Evolutionary conservation across 2,329 filamentous ascomycete genomes (phyloP), one percentile per base, ranked within the genome.

Genomic region (Pseudogymnoascus sp.): DNA sequence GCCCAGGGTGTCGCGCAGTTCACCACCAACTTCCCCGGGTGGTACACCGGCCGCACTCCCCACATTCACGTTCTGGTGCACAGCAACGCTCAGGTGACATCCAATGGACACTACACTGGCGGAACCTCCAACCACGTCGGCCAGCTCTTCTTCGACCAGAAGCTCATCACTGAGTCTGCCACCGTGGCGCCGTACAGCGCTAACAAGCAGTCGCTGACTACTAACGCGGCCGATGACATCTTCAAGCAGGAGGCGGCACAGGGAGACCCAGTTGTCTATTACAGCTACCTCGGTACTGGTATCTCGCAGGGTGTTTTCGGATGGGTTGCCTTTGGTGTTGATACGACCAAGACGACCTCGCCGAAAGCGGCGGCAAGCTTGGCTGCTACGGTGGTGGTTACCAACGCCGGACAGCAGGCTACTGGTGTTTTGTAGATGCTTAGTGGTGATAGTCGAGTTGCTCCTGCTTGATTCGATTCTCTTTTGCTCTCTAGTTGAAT

Each of bases 111-210:
- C 63, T 82, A 83, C 66, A 73, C 74, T 42, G 81, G 78, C 66
- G 77, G 77, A n/a, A 77, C 74, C 60, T 78, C 83, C 64, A 80
- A 81, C 7, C 85, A 88, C 73, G 79, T 87, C 42, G 85, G 86
- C 18, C 86, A 89, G 71, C 70, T 86, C 61, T 88, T 85, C 78
- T 85, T 86, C 71, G 84, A 87, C 72, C 81, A 87, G 71, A 76
- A 77, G 66, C 80, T 88, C 11, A 79, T 84, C 67, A 68, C 69
- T 23, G 66, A 75, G 39, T 82, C 87, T 62, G 80, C 84, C 66
- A 71, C 72, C 10, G 75, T 74, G 0, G 64, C 70, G 0, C 80
- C 81, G 0, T 84, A 84, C 72, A 72, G 65, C 8, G 71, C 71
- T 63, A 83, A 84, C 73, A 77, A 73, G 0, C 77, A 81, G 65